Evolutionary conservation across 2,329 filamentous ascomycete species (phyloP), one percentile per base, ranked within the genome.

Genomic region (Ascochyta pisi): DNA sequence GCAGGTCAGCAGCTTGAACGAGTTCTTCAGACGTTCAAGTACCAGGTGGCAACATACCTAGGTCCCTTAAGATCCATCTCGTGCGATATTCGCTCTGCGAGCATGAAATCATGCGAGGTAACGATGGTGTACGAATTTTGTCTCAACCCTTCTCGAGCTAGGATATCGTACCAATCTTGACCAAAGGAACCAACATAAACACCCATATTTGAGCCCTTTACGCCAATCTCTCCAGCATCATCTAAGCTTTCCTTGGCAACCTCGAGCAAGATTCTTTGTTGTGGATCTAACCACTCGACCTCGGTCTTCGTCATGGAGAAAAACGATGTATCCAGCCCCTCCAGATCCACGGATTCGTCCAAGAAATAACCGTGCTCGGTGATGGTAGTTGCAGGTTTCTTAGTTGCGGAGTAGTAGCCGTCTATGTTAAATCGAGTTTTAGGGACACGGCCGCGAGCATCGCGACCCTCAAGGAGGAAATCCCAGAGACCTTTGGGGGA

Each of bases 241-340:
- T 77, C 74, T 2, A 84, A 54, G 2, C 72, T 69, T 53, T 78
- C 73, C 6, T 61, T 54, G 0, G 54, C 63, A 0, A 67, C 60
- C 38, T 73, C 68, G 5, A 73, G 61, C 2, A 70, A 34, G 5
- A 59, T 51, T 1, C 67, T 51, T 19, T 72, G 67, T 22, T 71
- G 60, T 4, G 67, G 67, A 41, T 71, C 66, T 7, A 59, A 19
- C n/a, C 12, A 16, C 15, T 47, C 52, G 2, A 62, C 44, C 22
- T 69, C 66, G 2, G 33, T 12, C 1, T 19, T 31, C 3, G 45
- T 27, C 35, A 67, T 54, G n/a, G 48, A 41, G 39, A 66, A 67
- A 41, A 66, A 62, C 1, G 57, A 51, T 2, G 56, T 45, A 27
- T 70, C 66, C 6, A 70, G 47, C 13, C 8, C 29, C 29, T 8